Evolutionary conservation across 2,329 filamentous ascomycete species (phyloP).

Genomic region (Tricladium varicosporioides): DNA sequence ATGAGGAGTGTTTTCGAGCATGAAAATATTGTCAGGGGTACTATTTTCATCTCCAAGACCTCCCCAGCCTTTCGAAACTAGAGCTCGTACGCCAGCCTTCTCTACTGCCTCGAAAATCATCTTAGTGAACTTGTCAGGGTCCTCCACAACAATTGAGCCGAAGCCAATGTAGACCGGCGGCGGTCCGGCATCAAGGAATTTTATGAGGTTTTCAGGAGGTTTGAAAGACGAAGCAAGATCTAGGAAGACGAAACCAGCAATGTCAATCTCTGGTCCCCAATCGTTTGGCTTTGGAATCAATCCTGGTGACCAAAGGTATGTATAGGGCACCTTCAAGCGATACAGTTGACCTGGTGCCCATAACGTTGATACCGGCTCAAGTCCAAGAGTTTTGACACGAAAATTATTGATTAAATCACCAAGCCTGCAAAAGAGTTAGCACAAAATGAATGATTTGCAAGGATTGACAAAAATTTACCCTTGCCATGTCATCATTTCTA

Average conservation of each 20-base stretch:
- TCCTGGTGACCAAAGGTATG: slow-evolving; percentile 69
- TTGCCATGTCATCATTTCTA: slow-evolving; percentile 90
- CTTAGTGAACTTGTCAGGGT: slow-evolving; percentile 64
- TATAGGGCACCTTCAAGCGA: slow-evolving; percentile 71
- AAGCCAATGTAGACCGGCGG: slow-evolving; percentile 73
- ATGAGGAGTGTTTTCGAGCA: slow-evolving; percentile 73
- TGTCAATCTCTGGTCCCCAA: slow-evolving; percentile 68
- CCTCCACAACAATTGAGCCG: slow-evolving; percentile 72
- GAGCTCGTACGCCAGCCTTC: slow-evolving; percentile 63
- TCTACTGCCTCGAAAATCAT: slow-evolving; percentile 70
- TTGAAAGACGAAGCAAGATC: slow-evolving; percentile 62
- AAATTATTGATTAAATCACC: slow-evolving; percentile 78
- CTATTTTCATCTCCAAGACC: slow-evolving; percentile 60
- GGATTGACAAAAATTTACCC: slow-evolving; percentile 43
- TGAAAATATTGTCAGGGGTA: slow-evolving; percentile 62
- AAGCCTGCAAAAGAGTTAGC: slow-evolving; percentile 40
- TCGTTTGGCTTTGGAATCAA: slow-evolving; percentile 66
- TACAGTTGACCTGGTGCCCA: slow-evolving; percentile 76
- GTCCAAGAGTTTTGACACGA: slow-evolving; percentile 62
- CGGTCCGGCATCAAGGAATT: slow-evolving; percentile 56
- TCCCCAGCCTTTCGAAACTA: slow-evolving; percentile 77
- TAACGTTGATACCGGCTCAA: slow-evolving; percentile 72
- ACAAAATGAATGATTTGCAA: neutral
- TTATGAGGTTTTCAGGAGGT: slow-evolving; percentile 52
- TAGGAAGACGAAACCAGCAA: slow-evolving; percentile 77